A percentile compares a stretch with the other conserved stretches of the same genome.
Conservation (phyloP, 2,329 filamentous ascomycete genomes). For the Verticillium isaacii region DNA sequence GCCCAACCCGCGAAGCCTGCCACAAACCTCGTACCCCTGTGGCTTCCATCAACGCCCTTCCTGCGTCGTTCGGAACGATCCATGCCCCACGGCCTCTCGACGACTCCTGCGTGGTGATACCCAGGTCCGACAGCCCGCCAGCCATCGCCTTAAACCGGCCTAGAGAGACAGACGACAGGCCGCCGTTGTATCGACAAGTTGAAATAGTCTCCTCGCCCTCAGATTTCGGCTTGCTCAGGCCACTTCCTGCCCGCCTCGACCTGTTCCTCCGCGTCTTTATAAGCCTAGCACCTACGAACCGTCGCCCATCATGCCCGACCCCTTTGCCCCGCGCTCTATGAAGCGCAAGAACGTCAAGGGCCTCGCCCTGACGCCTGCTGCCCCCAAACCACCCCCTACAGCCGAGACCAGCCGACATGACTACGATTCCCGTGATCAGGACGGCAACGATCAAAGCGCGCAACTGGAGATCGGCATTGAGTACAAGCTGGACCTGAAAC, state of each 20-base stretch:
- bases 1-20: no score
- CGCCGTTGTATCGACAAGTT: neutral
- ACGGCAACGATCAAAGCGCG: constrained; percentile 52
- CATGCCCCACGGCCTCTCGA: no score
- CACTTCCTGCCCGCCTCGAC: neutral
- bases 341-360: constrained; percentile 99
- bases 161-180: neutral
- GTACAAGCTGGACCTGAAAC: constrained; percentile 87
- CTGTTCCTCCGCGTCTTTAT: neutral
- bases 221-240: neutral
- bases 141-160: neutral
- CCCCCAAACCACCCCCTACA: constrained; percentile 66
- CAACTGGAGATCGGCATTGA: constrained; percentile 94
- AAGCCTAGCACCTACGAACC: neutral
- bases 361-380: constrained; percentile 76
- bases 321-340: constrained; percentile 71
- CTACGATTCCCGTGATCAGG: constrained; percentile 56
- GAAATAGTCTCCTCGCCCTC: neutral
- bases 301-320: constrained; percentile 50
- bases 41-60: no score
- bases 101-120: no score
- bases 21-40: no score
- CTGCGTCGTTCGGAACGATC: no score
- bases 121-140: no score
- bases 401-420: constrained; percentile 66